phyloP scores from a whole-genome alignment of 345 rosid genomes.

The Excoecaria cochinchinensis region DNA sequence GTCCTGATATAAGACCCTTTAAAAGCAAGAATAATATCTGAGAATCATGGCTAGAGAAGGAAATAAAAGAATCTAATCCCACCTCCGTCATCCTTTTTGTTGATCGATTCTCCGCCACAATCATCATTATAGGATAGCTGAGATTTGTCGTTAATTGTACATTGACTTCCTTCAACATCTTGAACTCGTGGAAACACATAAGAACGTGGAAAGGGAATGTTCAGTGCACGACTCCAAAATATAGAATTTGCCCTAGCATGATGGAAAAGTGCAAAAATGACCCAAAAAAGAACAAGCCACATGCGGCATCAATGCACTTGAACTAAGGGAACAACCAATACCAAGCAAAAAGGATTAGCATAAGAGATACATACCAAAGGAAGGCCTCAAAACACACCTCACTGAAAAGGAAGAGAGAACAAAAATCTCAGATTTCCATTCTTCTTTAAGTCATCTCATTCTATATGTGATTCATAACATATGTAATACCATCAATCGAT shows the following conservation, averaged over 20 bases:
- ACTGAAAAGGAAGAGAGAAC: constrained; percentile 44
- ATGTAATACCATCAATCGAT: neutral
- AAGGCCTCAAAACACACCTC: constrained; percentile 74
- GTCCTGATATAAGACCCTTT: constrained; percentile 31
- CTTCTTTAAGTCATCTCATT: neutral
- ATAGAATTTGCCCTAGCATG: constrained; percentile 82
- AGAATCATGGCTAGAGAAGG: constrained; percentile 1
- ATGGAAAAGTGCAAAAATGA: constrained; percentile 22
- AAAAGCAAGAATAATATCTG: neutral
- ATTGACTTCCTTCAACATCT: constrained; percentile 32
- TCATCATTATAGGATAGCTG: constrained; percentile 22
- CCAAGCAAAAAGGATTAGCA: neutral
- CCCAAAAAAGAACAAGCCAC: constrained; percentile 7
- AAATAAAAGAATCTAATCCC: constrained; percentile 23
- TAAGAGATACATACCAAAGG: constrained; percentile 60
- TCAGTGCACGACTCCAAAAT: constrained; percentile 95
- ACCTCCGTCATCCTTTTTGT: constrained; percentile 33
- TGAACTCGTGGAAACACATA: constrained; percentile 74
- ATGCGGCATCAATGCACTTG: neutral
- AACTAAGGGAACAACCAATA: neutral
- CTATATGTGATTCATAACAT: neutral
- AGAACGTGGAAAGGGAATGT: constrained; percentile 83
- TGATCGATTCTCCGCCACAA: constrained; percentile 18
- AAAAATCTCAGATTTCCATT: constrained; percentile 1
- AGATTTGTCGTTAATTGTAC: constrained; percentile 11